phyloP scores from a whole-genome alignment of 352 stramenopile species.

The Phytophthora cryptogea region DNA sequence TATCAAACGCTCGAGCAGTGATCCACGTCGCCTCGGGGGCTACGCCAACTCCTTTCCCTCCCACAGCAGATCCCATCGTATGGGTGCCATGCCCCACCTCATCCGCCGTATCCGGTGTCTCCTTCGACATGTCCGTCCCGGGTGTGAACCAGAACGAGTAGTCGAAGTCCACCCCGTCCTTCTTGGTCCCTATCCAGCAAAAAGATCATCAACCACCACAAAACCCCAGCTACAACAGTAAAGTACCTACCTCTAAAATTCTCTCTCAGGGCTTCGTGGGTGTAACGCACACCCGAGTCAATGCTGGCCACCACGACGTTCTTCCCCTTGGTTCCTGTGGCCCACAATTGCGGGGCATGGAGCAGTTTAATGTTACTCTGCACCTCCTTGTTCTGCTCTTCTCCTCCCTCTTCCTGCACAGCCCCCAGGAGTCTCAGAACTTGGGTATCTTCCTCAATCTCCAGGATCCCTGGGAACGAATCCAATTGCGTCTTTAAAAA shows the following conservation, averaged over 20 bases:
- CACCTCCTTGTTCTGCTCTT: constrained; percentile 4
- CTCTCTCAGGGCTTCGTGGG: constrained; percentile 51
- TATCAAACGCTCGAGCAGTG: constrained; percentile 66
- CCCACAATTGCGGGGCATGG: constrained; percentile 59
- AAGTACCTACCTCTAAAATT: constrained; percentile 47
- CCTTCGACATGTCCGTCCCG: constrained; percentile 52
- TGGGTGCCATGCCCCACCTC: constrained; percentile 73
- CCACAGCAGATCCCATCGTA: constrained; percentile 66
- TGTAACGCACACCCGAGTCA: constrained; percentile 75
- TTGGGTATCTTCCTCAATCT: constrained; percentile 46
- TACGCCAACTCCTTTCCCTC: constrained; percentile 55
- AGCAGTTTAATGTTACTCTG: constrained; percentile 58
- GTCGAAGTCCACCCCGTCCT: constrained; percentile 51
- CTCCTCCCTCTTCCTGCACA: constrained; percentile 11
- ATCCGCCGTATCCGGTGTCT: constrained; percentile 70
- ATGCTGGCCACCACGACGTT: constrained; percentile 69
- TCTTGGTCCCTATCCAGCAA: constrained; percentile 24
- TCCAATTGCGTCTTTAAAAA: constrained; percentile 36
- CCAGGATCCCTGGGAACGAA: constrained; percentile 45
- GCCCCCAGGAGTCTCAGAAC: constrained; percentile 26
- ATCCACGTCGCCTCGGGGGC: constrained; percentile 71
- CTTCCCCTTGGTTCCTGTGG: constrained; percentile 33
- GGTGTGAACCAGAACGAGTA: constrained; percentile 75
- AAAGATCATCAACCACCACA: not conserved
- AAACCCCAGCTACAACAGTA: not conserved